Evolutionary conservation across 441 rosid genomes (phyloP).

Genomic region (Sinapis alba): DNA sequence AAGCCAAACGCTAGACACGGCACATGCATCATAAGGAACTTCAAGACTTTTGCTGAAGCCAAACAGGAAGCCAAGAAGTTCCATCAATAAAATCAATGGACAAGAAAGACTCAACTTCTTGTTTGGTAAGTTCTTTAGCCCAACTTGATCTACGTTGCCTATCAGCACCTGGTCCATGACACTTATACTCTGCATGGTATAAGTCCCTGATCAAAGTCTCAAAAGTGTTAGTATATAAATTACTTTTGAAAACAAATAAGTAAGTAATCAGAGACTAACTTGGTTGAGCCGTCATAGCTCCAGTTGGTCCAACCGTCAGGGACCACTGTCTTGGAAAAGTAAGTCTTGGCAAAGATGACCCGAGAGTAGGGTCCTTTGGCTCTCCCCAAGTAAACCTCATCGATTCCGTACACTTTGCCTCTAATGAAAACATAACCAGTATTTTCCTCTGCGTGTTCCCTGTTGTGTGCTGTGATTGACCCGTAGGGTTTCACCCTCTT

Average conservation of each 20-base stretch:
- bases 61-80: slow-evolving; percentile 73
- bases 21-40: background rate
- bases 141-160: slow-evolving; percentile 46
- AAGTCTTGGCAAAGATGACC: slow-evolving; percentile 62
- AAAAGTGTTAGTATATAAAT: background rate
- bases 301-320: slow-evolving; percentile 86
- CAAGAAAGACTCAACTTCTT: slow-evolving; percentile 59
- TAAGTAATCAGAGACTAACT: slow-evolving; percentile 50
- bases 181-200: slow-evolving; percentile 68
- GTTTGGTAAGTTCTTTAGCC: slow-evolving; percentile 64
- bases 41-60: slow-evolving; percentile 38
- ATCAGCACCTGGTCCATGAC: slow-evolving; percentile 81
- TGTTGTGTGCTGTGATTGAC: slow-evolving; percentile 80
- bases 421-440: slow-evolving; percentile 74
- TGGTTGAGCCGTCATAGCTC: slow-evolving; percentile 65
- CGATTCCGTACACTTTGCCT: slow-evolving; percentile 78
- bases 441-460: slow-evolving; percentile 49
- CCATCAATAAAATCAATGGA: slow-evolving; percentile 75
- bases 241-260: background rate
- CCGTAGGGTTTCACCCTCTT: slow-evolving; percentile 74
- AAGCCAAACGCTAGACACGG: slow-evolving; percentile 14
- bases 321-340: slow-evolving; percentile 73
- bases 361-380: slow-evolving; percentile 82
- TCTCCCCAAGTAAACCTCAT: slow-evolving; percentile 67
- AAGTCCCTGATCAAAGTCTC: slow-evolving; percentile 45